Base-by-base conservation (phyloP, 2,329 filamentous ascomycete species). In the Aspergillus novofumigatus region DNA sequence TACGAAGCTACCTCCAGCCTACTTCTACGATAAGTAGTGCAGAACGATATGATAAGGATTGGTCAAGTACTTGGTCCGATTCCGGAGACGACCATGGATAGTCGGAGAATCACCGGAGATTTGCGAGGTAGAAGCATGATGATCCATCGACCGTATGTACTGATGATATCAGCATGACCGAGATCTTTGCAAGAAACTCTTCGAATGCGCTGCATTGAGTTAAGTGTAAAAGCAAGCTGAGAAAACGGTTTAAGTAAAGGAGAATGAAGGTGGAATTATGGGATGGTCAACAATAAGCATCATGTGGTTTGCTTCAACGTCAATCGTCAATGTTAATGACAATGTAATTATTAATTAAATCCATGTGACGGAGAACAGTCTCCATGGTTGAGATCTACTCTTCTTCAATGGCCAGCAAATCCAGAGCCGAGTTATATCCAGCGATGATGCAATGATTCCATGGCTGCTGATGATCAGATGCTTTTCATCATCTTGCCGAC, bases 71-170 rank as follows among this genome's bases (percentile, higher is more conserved):
- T 38, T 35, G n/a, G 41, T 57, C 55, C 55, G 55, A 54, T 51
- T 11, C 29, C 55, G 55, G 55, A 57, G 47, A 35, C 42, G 25
- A 47, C 26, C 17, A 23, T 47, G 52, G 52, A 41, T 20, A 42
- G 10, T 35, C 52, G 52, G 52, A 35, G 52, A 35, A 47, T 54
- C 42, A 49, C 48, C 52, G 28, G 20, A 45, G 42, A 45, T 23
- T 45, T 11, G 42, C 11, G 11, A 14, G 4, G 21, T 21, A 10
- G 41, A 44, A 44, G 17, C n/a, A 3, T 21, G 8, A 44, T 2
- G 3, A 21, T 6, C 3, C 20, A 11, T 23, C 1, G 8, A 23
- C 8, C 20, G 11, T 45, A 14, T 0, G 14, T 17, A 17, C 32
- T 35, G 4, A 35, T 14, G 14, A 3, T 14, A 35, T 35, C 14